Percentiles rank a stretch among this genome's conserved stretches.
Conservation (phyloP, 106 monocot genomes). For the Narthecium ossifragum region DNA sequence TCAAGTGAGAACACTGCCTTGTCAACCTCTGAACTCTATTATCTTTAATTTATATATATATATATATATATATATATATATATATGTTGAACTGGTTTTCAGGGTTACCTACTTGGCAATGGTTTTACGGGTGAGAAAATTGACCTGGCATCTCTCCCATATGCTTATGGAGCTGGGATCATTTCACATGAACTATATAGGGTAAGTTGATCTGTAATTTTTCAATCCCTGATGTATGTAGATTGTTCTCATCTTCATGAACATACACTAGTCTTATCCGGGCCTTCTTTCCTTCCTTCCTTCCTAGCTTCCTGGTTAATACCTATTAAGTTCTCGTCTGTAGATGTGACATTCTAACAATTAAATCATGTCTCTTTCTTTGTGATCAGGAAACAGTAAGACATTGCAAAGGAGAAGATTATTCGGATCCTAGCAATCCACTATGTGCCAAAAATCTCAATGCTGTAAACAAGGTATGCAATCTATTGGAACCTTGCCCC, state of each 20-base stretch:
- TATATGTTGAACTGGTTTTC: too few species aligned
- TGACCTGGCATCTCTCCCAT: slow-evolving; percentile 19
- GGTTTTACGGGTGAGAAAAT: slow-evolving; percentile 16
- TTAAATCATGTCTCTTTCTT: neutral
- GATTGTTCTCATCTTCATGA: neutral
- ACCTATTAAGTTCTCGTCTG: neutral
- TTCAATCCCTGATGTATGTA: too few species aligned
- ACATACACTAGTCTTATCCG: neutral
- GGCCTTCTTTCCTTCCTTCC: neutral
- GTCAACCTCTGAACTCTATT: too few species aligned
- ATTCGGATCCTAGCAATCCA: neutral
- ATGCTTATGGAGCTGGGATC: slow-evolving; percentile 31
- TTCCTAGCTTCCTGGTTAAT: neutral
- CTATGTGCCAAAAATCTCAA: slow-evolving; percentile 5
- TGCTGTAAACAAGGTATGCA: neutral
- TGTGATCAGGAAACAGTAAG: neutral
- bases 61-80: too few species aligned
- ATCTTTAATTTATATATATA: too few species aligned
- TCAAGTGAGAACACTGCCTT: too few species aligned
- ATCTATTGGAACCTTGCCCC: neutral
- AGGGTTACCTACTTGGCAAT: slow-evolving; percentile 46
- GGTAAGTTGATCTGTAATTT: too few species aligned
- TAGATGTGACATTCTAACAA: neutral
- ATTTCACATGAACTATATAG: slow-evolving; percentile 37
- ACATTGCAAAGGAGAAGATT: slow-evolving; percentile 12